Conservation (phyloP, 768 basidiomycete genomes). For the Mycena amicta region DNA sequence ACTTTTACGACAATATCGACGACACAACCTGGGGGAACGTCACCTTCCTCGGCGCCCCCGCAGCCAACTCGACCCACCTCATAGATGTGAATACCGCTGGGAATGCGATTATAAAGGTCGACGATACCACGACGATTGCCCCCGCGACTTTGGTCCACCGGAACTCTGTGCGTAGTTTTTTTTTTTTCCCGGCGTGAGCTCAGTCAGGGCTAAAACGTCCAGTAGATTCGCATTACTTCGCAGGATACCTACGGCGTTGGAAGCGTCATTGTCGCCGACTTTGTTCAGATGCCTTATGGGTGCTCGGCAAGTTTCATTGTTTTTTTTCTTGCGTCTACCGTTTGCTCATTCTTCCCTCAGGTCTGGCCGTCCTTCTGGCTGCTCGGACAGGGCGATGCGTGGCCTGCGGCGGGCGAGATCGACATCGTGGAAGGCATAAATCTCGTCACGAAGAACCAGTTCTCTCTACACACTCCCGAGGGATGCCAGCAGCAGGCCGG, state of each 20-base stretch:
- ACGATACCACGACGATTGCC: constrained; percentile 60
- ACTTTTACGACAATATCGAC: constrained; percentile 53
- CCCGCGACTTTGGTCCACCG: constrained; percentile 46
- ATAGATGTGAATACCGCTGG: constrained; percentile 59
- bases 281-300: constrained; percentile 54
- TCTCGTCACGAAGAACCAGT: constrained; percentile 50
- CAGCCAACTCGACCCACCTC: constrained; percentile 35
- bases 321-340: background rate
- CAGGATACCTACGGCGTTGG: constrained; percentile 43
- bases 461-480: constrained; percentile 53
- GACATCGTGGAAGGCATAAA: constrained; percentile 53
- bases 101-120: constrained; percentile 71
- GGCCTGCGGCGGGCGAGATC: constrained; percentile 49
- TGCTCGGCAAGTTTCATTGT: constrained; percentile 46
- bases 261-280: constrained; percentile 45
- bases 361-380: constrained; percentile 55
- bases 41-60: constrained; percentile 4
- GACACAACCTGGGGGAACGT: constrained; percentile 46
- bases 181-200: background rate
- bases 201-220: background rate
- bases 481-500: constrained; percentile 38
- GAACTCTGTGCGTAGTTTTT: constrained; percentile 49
- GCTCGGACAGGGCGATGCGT: constrained; percentile 36
- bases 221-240: constrained; percentile 46
- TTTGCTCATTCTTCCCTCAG: constrained; percentile 23